These are phyloP conservation scores for Talaromyces borbonicus DNA, from an alignment of 495 filamentous ascomycete species.

Conservation along the genomic window DNA sequence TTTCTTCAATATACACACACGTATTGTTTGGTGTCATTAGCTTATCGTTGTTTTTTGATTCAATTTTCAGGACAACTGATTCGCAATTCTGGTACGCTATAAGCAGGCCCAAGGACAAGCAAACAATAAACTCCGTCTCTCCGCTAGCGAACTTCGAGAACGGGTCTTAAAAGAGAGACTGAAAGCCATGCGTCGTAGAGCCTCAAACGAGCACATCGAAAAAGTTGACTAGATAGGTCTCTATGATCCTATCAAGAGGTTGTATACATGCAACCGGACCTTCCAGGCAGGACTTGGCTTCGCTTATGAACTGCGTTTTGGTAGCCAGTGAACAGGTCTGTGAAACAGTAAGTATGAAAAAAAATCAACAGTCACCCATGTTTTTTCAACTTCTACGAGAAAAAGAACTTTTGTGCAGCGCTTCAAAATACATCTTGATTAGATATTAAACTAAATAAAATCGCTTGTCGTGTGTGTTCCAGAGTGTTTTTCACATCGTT, in stretches of 20 bases:
- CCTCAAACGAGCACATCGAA: constrained; percentile 21
- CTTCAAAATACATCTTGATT: no score
- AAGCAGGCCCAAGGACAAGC: constrained; percentile 4
- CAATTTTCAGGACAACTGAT: constrained; percentile 8
- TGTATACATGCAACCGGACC: no score
- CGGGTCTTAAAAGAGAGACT: constrained; percentile 58
- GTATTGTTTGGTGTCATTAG: background rate
- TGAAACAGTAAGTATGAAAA: no score
- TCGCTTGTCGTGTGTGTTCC: no score
- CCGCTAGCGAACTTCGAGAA: constrained; percentile 51
- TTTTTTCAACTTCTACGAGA: no score
- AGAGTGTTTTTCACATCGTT: no score
- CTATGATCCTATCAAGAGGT: no score
- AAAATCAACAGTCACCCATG: no score
- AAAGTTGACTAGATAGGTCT: constrained; percentile 6
- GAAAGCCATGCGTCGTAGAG: constrained; percentile 37
- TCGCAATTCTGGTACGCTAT: background rate
- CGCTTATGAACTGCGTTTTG: no score
- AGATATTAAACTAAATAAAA: no score
- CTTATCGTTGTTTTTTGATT: constrained; percentile 3
- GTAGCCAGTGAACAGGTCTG: no score
- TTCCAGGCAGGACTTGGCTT: background rate
- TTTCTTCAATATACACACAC: background rate
- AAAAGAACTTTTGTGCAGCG: no score
- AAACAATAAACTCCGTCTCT: constrained; percentile 15